Conservation (phyloP, 2,329 filamentous ascomycete genomes). For the Elsinoe australis region DNA sequence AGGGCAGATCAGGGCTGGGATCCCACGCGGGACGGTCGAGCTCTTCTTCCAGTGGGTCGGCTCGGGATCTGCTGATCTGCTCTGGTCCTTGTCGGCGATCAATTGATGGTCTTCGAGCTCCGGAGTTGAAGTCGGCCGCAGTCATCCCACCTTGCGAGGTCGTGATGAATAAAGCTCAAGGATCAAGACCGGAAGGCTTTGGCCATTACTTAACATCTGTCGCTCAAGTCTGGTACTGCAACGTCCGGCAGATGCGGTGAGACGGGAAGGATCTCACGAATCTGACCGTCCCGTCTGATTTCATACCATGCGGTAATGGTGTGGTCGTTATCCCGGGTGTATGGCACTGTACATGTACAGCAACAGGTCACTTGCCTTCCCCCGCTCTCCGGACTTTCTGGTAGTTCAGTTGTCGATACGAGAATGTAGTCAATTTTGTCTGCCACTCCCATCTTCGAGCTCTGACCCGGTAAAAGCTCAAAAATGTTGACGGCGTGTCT, state of each 20-base stretch:
- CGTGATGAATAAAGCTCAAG: neutral
- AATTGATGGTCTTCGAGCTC: too few species aligned
- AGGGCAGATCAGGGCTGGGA: too few species aligned
- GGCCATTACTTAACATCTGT: neutral
- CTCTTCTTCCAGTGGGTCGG: neutral
- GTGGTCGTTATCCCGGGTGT: neutral
- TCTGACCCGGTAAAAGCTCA: too few species aligned
- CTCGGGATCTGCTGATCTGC: neutral
- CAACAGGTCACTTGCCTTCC: too few species aligned
- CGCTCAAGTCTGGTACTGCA: conserved; percentile 11
- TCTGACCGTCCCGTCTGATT: conserved; percentile 3
- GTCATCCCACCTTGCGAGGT: too few species aligned
- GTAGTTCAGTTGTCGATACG: too few species aligned
- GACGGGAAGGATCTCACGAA: conserved; percentile 12
- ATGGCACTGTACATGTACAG: too few species aligned
- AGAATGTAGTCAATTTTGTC: too few species aligned
- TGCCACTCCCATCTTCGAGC: too few species aligned
- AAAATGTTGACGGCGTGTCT: too few species aligned
- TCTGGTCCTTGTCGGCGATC: neutral
- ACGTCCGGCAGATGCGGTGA: neutral
- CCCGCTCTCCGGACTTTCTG: too few species aligned
- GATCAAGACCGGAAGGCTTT: neutral
- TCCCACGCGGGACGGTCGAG: neutral
- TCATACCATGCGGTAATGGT: neutral
- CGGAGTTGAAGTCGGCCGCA: too few species aligned